Evolutionary conservation across 495 filamentous ascomycete species (phyloP), one percentile per base, ranked within the genome.

Genomic region (Penicillium atrosanguineum): DNA sequence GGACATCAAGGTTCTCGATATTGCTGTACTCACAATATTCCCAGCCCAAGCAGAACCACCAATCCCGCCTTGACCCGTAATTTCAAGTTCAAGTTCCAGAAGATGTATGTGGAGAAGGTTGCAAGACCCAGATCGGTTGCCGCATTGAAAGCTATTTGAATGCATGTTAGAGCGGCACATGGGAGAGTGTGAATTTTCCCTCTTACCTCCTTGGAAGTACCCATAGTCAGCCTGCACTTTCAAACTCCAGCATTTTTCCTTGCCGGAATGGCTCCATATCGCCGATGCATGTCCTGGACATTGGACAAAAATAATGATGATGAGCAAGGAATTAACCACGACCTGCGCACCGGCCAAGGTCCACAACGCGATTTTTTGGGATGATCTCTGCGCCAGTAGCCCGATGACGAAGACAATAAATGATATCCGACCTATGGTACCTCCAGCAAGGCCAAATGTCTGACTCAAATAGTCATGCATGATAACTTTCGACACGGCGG

Each of bases 101-200:
- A 74, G 20, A 79, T 66, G 20, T 64, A 59, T 4, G 69, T 68
- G 7, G 79, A 76, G 48, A 78, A 79, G 0, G 71, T 52, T n/a
- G 79, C 77, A 28, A 82, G 71, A 28, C 75, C 78, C 1, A 80
- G 59, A 46, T 82, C 79, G 12, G 70, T 64, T n/a, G 69, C 53
- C 4, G 71, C 67, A 21, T 75, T 77, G 59, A 75, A 75, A 4
- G 66, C 75, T 47, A 34, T 12, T 28, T 3, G 7, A 4, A 20
- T 42, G 4, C 39, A 44, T 15, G 23, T 20, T 14, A 28, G 16
- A 15, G 20, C 20, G 1, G 25, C 6, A 26, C 12, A n/a, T 8
- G 19, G 18, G 1, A 44, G 16, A 12, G 16, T n/a, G 21, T 44
- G 1, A 11, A 19, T 21, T 20, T 20, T 7, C 25, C 4, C 8